Evolutionary conservation across 768 basidiomycete genomes (phyloP).

Genomic region (Pisolithus tinctorius): DNA sequence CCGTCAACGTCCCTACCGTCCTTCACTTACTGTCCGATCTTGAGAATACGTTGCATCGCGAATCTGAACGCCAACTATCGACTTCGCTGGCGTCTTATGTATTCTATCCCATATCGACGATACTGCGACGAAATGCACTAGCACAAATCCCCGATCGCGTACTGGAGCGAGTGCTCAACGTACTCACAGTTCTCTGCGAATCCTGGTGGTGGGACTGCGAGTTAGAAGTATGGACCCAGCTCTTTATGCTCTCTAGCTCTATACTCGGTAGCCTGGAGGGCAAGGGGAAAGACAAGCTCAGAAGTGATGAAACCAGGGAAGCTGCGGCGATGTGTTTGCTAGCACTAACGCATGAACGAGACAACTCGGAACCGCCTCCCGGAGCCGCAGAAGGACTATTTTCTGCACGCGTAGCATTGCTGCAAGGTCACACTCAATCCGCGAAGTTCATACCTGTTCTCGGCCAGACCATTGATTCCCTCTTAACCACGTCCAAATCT

Average conservation of each 20-base stretch:
- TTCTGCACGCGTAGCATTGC: conserved; percentile 31
- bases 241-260: conserved; percentile 70
- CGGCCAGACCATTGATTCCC: conserved; percentile 73
- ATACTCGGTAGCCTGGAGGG: conserved; percentile 58
- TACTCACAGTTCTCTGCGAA: conserved; percentile 52
- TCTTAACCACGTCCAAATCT: conserved; percentile 56
- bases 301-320: conserved; percentile 78
- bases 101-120: conserved; percentile 81
- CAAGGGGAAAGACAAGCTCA: conserved; percentile 59
- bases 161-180: conserved; percentile 63
- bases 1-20: conserved; percentile 41
- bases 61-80: conserved; percentile 39
- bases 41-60: conserved; percentile 37
- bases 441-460: conserved; percentile 64
- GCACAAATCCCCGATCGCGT: conserved; percentile 70
- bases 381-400: conserved; percentile 11
- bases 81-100: conserved; percentile 70
- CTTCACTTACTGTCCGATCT: conserved; percentile 51
- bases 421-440: conserved; percentile 35
- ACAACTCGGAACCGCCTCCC: conserved; percentile 34
- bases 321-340: conserved; percentile 66
- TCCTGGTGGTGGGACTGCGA: conserved; percentile 88
- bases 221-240: conserved; percentile 69
- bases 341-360: conserved; percentile 52
- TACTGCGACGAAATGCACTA: conserved; percentile 71